Conservation (phyloP, 345 rosid genomes). For the Limnanthes douglasii region DNA sequence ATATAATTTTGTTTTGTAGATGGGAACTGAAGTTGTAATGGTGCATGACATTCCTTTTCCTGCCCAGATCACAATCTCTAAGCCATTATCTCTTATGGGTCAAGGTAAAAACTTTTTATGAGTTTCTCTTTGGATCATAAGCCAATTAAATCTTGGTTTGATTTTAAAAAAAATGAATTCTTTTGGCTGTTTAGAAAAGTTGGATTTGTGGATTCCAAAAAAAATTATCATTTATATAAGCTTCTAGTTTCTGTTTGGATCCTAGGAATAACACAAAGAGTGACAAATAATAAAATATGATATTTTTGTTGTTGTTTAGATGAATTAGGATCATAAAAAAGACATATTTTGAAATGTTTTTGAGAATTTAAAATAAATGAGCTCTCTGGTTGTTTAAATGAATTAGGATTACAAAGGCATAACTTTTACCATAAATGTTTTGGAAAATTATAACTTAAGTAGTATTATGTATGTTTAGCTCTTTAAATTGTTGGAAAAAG, state of each 20-base stretch:
- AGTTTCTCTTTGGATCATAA: too few species aligned
- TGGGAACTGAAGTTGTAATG: slow-evolving; percentile 59
- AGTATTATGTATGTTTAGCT: neutral
- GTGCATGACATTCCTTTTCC: slow-evolving; percentile 69
- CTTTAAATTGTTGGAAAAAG: too few species aligned
- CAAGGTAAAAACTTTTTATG: slow-evolving; percentile 26
- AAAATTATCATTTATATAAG: neutral
- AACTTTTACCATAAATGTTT: neutral
- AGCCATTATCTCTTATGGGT: slow-evolving; percentile 52
- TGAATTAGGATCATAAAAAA: too few species aligned
- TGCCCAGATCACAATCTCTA: slow-evolving; percentile 31
- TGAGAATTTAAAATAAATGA: too few species aligned
- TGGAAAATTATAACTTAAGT: neutral
- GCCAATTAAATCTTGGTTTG: too few species aligned
- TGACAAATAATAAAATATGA: too few species aligned
- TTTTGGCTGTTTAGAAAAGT: neutral
- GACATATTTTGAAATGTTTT: too few species aligned
- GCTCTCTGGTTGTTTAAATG: too few species aligned
- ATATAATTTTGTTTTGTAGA: too few species aligned
- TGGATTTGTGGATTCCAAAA: neutral
- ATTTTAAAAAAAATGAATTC: neutral
- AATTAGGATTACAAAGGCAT: too few species aligned
- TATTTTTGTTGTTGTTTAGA: too few species aligned
- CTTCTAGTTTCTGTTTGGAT: neutral
- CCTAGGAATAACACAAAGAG: too few species aligned